Base-by-base conservation (phyloP, 2,329 filamentous ascomycete species). In the Anisogramma anomala region DNA sequence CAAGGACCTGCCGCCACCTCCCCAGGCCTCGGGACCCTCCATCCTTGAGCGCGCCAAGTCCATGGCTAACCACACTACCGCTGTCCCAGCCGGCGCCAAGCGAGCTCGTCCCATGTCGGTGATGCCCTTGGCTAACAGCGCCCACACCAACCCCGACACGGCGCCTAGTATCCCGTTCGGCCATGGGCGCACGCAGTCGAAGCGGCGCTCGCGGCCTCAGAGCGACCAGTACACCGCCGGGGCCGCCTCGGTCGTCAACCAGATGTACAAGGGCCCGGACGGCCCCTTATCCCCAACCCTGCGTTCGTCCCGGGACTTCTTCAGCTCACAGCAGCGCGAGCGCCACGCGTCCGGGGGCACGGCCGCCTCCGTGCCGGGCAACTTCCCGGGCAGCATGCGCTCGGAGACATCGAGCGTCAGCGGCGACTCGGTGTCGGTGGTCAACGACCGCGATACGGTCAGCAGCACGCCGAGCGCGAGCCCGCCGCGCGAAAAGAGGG, bases 1-100 rank as follows among this genome's bases (percentile, higher is more conserved):
- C 60, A 94, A 94, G 61, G 87, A 91, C n/a, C 74, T 93, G 14
- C 84, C 85, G 5, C 74, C 83, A 2, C 79, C 85, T 1, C 83
- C 83, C 1, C 53, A 78, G 66, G 50, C 52, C 18, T 56, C 60
- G 27, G 64, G 66, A 9, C 59, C 65, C 13, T 72, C 71, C 6
- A 61, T 79, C 33, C 60, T 79, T 28, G 72, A 79, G 56, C 71
- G 76, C 40, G 74, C 75, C 48, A 79, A 77, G 55, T 71, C 73
- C 20, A 74, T 77, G 45, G 70, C 73, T 34, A 68, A 63, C 45
- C 66, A 66, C n/a, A 32, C 18, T 23, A 27, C 14, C 30, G 53
- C 58, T 48, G 45, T 50, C 23, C 9, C 38, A 26, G 33, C 47
- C n/a, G 47, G 49, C 11, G 48, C 48, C 27, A 70, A 67, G 45